These are phyloP conservation scores for Drosera capensis DNA, from an alignment of 148 eudicot genomes.

Conservation along the genomic window DNA sequence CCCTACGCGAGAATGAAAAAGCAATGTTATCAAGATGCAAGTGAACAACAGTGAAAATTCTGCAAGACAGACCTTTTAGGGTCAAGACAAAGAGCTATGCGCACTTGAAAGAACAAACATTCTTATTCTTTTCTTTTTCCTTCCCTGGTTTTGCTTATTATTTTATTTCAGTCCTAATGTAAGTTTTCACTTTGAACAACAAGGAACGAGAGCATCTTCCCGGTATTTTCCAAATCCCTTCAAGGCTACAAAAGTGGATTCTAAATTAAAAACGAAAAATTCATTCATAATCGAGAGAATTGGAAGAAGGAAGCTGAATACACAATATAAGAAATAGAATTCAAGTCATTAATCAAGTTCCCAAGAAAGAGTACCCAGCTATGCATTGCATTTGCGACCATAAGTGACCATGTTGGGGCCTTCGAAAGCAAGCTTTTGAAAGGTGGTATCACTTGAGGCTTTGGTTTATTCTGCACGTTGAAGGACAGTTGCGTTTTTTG, in stretches of 20 bases:
- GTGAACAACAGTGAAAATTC: background rate
- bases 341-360: no score
- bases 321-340: no score
- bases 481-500: slow-evolving; percentile 13
- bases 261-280: no score
- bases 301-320: no score
- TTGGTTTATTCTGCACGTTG: slow-evolving; percentile 15
- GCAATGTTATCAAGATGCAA: background rate
- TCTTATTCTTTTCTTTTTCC: no score
- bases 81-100: background rate
- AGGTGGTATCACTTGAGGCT: slow-evolving; percentile 53
- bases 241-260: no score
- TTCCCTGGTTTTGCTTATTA: no score
- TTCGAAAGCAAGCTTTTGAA: slow-evolving; percentile 61
- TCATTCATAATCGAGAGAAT: no score
- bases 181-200: no score
- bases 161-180: no score
- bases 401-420: slow-evolving; percentile 78
- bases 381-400: slow-evolving; percentile 90
- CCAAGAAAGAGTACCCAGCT: slow-evolving; percentile 53
- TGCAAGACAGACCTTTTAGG: background rate
- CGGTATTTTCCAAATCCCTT: no score
- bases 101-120: background rate
- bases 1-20: slow-evolving; percentile 38
- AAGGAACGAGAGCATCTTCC: no score